Percentiles rank a stretch among this genome's conserved stretches.
These are phyloP conservation scores for Ogataea methylovora DNA, from an alignment of 805 yeast species.

Conservation along the genomic window DNA sequence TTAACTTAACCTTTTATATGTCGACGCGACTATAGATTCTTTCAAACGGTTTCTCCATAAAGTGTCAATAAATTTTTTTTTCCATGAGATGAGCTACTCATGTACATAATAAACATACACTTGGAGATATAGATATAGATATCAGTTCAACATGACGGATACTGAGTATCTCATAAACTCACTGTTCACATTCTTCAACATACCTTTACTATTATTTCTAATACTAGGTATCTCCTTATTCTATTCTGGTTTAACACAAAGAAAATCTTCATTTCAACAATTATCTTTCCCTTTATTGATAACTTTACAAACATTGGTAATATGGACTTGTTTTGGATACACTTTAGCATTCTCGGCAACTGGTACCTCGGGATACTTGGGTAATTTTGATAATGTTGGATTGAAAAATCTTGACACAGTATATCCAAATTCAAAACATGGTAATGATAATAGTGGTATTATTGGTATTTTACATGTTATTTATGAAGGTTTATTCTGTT, in stretches of 20 bases:
- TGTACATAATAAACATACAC: no score
- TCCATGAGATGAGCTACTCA: no score
- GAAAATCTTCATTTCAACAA: conserved; percentile 73
- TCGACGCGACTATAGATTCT: no score
- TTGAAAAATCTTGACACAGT: conserved; percentile 42
- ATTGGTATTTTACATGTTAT: conserved; percentile 67
- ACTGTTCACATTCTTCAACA: conserved; percentile 39
- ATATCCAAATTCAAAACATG: conserved; percentile 21
- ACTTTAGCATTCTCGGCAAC: conserved; percentile 74
- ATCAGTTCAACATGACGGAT: not conserved
- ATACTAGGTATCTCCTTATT: conserved; percentile 82
- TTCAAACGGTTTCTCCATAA: no score
- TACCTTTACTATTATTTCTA: conserved; percentile 67
- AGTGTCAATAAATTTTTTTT: no score
- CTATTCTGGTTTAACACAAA: conserved; percentile 77
- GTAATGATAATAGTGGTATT: conserved; percentile 18
- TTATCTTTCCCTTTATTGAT: conserved; percentile 68
- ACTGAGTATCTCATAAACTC: conserved; percentile 5
- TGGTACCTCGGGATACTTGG: conserved; percentile 57
- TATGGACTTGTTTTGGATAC: conserved; percentile 93
- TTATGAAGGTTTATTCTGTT: conserved; percentile 77
- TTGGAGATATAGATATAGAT: not conserved
- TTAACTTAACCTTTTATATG: no score
- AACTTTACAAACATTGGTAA: conserved; percentile 58
- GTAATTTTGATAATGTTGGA: conserved; percentile 71